A percentile compares a stretch with the other conserved stretches of the same genome.
Conservation (phyloP, 1,139 yeast species). For the Yamadazyma diddensiae region DNA sequence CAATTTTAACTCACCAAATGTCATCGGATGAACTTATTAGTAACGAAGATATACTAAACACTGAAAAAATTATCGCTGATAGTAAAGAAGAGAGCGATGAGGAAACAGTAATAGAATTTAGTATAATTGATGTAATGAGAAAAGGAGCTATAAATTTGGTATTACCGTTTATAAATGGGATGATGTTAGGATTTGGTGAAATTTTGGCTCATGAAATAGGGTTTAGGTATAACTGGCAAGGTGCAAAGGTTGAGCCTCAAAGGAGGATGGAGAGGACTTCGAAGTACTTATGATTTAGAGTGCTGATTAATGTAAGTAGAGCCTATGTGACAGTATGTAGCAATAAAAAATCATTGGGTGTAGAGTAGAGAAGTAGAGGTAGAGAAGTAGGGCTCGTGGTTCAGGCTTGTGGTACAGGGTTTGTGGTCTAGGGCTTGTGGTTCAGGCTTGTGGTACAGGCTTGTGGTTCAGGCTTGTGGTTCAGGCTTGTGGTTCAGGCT, state of each 20-base stretch:
- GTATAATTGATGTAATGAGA: constrained; percentile 36
- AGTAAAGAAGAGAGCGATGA: constrained; percentile 16
- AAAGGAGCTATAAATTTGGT: constrained; percentile 70
- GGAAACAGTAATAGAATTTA: constrained; percentile 11
- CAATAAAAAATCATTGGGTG: not conserved
- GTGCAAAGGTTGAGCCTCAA: constrained; percentile 60
- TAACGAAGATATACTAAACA: constrained; percentile 20
- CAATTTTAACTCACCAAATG: constrained; percentile 16
- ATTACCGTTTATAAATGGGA: constrained; percentile 87
- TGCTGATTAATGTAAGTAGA: too few relatives aligned
- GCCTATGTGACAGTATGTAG: too few relatives aligned
- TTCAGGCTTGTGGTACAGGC: too few relatives aligned
- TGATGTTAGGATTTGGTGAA: constrained; percentile 97
- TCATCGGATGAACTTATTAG: constrained; percentile 15
- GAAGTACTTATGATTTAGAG: constrained; percentile 7
- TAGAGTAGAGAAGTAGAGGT: not conserved
- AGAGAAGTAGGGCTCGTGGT: too few relatives aligned
- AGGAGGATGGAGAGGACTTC: constrained; percentile 23
- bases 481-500: too few relatives aligned
- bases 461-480: too few relatives aligned
- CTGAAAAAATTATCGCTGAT: constrained; percentile 21
- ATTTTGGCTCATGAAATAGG: constrained; percentile 92
- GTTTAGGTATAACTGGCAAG: constrained; percentile 72
- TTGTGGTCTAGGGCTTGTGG: too few relatives aligned
- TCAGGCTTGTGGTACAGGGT: too few relatives aligned